These are phyloP conservation scores for Alternaria gansuensis DNA, from an alignment of 2,329 filamentous ascomycete genomes.

Conservation along the genomic window DNA sequence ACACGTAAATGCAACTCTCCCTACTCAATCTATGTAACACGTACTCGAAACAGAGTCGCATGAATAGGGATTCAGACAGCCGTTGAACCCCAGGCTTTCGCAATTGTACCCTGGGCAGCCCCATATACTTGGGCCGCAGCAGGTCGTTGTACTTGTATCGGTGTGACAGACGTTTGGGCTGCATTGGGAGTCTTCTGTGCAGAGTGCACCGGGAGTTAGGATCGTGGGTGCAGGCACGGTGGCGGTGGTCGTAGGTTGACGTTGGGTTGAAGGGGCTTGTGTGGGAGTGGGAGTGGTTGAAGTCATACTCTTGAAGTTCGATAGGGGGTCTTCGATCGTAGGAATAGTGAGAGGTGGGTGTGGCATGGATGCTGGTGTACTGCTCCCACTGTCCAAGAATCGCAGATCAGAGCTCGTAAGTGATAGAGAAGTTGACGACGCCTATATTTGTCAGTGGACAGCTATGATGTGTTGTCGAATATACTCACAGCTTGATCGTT, in stretches of 20 bases:
- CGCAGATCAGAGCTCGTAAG: too few species aligned
- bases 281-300: not conserved
- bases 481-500: too few species aligned
- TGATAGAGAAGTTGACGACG: too few species aligned
- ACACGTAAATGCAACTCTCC: not conserved
- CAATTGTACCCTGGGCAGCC: slow-evolving; percentile 1
- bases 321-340: not conserved
- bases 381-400: too few species aligned
- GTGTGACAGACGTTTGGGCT: slow-evolving; percentile 6
- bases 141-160: not conserved
- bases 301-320: not conserved
- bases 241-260: not conserved
- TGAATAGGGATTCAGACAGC: not conserved
- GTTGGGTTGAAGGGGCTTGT: not conserved
- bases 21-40: not conserved
- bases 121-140: not conserved
- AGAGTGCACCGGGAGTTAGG: not conserved
- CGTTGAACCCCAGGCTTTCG: not conserved
- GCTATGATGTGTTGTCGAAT: too few species aligned
- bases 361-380: too few species aligned
- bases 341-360: not conserved
- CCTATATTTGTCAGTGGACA: too few species aligned
- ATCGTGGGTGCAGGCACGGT: not conserved
- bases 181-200: slow-evolving; percentile 1
- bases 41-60: not conserved